Evolutionary conservation across 140 eudicot genomes (phyloP), one percentile per base, ranked within the genome.

Genomic region (Anethum foeniculum): DNA sequence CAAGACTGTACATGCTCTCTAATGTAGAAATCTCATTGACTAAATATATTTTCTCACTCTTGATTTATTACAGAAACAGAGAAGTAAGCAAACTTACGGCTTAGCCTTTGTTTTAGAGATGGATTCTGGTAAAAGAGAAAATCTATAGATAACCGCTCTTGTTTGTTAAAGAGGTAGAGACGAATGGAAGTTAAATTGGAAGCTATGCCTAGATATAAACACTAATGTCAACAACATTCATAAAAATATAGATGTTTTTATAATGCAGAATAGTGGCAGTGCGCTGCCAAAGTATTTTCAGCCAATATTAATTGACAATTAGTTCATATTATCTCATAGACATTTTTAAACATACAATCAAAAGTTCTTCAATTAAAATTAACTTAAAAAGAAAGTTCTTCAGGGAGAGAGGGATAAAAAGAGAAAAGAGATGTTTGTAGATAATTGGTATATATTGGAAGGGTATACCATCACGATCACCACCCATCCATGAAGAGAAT

Each of bases 401-500:
- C 6, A 48, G 13, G 25, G 27, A 49, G 36, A 34, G 60, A 52
- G 60, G 13, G 60, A 51, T 23, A 51, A 10, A 46, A 10, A 46
- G 49, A 46, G 58, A 51, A 19, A 6, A 49, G 56, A 49, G 5
- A 49, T 49, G 56, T 16, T 49, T 2, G 21, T 13, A 49, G 5
- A 51, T 51, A 16, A 51, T 16, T 51, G 58, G 58, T 51, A 18
- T 51, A 51, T 51, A 51, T 51, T 16, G 3, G 68, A 68, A 74
- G 85, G 41, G 23, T 83, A 76, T 90, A 93, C 96, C 98, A 89
- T 93, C 98, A 71, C 98, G 94, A 84, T 93, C 98, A 7, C 98
- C 98, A 82, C 98, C 98, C 98, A 93, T 93, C 98, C 98, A 91
- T 58, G 94, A 93, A 19, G 98, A 93, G 84, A 93, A 93, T 58